Conservation (phyloP, 768 basidiomycete species). For the Phanerochaete sordida region DNA sequence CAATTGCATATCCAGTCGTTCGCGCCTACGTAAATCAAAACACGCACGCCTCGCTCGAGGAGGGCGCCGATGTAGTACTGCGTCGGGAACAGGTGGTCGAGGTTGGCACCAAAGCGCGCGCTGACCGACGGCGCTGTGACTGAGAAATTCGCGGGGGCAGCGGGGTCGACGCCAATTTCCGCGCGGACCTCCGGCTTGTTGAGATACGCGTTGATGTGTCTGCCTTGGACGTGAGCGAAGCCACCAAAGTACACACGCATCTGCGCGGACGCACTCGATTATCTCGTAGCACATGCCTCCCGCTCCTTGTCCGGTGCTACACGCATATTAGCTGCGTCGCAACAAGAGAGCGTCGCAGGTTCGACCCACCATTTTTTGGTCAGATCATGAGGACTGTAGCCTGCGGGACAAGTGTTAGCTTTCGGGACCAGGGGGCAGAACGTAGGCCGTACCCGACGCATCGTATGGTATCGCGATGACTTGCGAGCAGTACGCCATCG, state of each 20-base stretch:
- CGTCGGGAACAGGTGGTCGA: slow-evolving; percentile 16
- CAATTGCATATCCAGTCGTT: slow-evolving; percentile 58
- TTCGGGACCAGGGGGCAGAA: neutral
- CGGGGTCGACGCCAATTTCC: slow-evolving; percentile 59
- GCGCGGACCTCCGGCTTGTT: slow-evolving; percentile 51
- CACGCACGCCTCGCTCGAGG: slow-evolving; percentile 46
- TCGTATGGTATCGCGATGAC: slow-evolving; percentile 25
- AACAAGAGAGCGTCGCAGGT: too few species aligned
- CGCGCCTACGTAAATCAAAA: slow-evolving; percentile 51
- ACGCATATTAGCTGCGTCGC: too few species aligned
- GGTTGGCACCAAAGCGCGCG: slow-evolving; percentile 23
- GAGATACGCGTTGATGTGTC: slow-evolving; percentile 58
- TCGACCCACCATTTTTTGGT: slow-evolving; percentile 48
- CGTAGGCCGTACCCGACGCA: slow-evolving; percentile 25
- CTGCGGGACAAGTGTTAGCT: slow-evolving; percentile 27
- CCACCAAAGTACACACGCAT: neutral
- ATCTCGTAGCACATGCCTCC: slow-evolving; percentile 1
- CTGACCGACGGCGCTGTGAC: slow-evolving; percentile 47
- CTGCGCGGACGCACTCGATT: neutral
- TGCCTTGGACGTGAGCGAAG: too few species aligned
- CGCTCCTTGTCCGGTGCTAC: neutral
- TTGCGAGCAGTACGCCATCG: slow-evolving; percentile 34
- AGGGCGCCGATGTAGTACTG: slow-evolving; percentile 44
- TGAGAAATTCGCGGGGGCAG: slow-evolving; percentile 23
- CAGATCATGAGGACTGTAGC: slow-evolving; percentile 65